Conservation (phyloP, 257 asterid species). For the Przewalskia tangutica region DNA sequence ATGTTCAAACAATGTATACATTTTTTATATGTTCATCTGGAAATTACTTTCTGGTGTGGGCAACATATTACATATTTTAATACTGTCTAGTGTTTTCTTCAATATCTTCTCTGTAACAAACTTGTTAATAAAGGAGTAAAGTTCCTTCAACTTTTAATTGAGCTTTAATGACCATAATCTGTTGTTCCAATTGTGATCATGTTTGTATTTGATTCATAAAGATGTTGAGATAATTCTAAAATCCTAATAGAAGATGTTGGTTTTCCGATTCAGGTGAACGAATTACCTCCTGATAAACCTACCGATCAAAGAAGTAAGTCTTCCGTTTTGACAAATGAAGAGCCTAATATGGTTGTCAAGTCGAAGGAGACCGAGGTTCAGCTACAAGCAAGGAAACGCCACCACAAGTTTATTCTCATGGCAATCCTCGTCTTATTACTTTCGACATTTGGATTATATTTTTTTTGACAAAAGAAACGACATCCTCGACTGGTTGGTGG, state of each 20-base stretch:
- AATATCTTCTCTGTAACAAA: not conserved
- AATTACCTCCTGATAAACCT: conserved; percentile 14
- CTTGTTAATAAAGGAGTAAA: not conserved
- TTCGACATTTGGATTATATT: conserved; percentile 33
- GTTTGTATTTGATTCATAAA: not conserved
- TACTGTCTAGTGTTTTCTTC: not conserved
- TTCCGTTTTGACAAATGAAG: conserved; percentile 10
- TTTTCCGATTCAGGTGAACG: conserved; percentile 31
- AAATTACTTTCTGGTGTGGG: not conserved
- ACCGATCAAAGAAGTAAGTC: conserved; percentile 12
- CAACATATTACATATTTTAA: not conserved
- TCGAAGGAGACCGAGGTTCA: conserved; percentile 13
- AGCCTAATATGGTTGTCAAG: conserved; percentile 7
- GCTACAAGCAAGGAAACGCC: conserved; percentile 10
- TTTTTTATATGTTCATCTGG: not conserved
- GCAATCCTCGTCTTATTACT: conserved; percentile 30
- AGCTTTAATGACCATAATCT: not conserved
- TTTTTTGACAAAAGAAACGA: conserved; percentile 16
- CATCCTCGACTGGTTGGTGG: conserved; percentile 5
- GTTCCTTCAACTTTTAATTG: not conserved
- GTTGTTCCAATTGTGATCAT: not conserved
- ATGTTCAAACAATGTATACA: not conserved
- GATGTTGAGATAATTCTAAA: not conserved
- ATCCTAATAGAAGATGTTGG: conserved; percentile 5
- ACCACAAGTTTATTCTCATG: conserved; percentile 20